Conservation (phyloP, 2,329 filamentous ascomycete species). For the Verticillium zaregamsianum region DNA sequence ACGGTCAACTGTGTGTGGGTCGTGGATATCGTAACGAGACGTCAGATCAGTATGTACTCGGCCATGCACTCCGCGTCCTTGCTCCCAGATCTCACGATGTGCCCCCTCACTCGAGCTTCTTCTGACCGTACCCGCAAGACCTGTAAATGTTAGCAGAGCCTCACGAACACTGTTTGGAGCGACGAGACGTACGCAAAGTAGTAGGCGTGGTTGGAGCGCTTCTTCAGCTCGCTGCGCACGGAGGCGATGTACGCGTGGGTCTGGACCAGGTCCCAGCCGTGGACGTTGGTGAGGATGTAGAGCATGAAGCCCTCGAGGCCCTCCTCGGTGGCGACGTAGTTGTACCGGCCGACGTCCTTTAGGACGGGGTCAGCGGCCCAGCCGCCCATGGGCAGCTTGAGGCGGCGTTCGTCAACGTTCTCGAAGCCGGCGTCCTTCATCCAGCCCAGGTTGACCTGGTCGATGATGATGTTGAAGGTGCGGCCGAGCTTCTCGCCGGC, state of each 20-base stretch:
- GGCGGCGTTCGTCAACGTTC: constrained; percentile 30
- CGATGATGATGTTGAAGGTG: constrained; percentile 17
- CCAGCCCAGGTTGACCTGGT: constrained; percentile 14
- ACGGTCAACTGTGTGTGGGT: too few species aligned
- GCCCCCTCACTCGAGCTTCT: too few species aligned
- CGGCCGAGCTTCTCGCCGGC: constrained; percentile 21
- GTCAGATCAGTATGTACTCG: too few species aligned
- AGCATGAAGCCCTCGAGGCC: constrained; percentile 21
- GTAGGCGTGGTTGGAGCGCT: constrained; percentile 1
- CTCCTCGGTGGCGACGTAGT: constrained; percentile 21
- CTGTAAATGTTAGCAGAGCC: too few species aligned
- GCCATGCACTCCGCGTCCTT: too few species aligned
- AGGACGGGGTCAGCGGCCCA: constrained; percentile 43
- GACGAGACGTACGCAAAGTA: not conserved
- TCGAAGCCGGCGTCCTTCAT: constrained; percentile 31
- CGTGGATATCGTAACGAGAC: too few species aligned
- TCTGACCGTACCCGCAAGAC: too few species aligned
- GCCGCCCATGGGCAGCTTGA: constrained; percentile 38
- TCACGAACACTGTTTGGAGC: not conserved
- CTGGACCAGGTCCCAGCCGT: not conserved
- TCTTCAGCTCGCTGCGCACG: constrained; percentile 1
- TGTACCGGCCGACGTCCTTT: constrained; percentile 34
- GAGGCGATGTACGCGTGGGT: not conserved
- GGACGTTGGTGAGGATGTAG: constrained; percentile 1
- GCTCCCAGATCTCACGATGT: too few species aligned